Evolutionary conservation across 441 rosid species (phyloP).

Genomic region (Euphorbia schlechtendalii): DNA sequence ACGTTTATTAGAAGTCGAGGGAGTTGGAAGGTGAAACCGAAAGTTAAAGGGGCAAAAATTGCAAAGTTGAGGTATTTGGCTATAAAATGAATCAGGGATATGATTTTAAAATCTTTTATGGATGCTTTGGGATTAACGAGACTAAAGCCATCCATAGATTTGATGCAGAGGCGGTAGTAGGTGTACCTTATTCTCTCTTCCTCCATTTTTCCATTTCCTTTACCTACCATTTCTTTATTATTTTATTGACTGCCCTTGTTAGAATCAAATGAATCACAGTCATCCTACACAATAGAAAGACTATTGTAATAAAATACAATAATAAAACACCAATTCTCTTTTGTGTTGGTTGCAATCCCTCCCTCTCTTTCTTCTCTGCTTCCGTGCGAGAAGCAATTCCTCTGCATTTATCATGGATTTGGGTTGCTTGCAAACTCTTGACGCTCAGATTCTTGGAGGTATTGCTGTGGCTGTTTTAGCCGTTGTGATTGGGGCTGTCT

Average conservation of each 20-base stretch:
- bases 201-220: not conserved
- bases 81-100: too few species aligned
- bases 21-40: too few species aligned
- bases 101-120: too few species aligned
- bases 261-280: not conserved
- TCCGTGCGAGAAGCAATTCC: not conserved
- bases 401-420: conserved; percentile 20
- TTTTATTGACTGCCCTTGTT: not conserved
- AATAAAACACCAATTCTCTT: conserved; percentile 6
- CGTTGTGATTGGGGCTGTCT: conserved; percentile 47
- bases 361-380: not conserved
- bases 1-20: too few species aligned
- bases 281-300: not conserved
- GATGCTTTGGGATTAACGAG: too few species aligned
- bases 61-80: too few species aligned
- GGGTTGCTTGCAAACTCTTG: conserved; percentile 48
- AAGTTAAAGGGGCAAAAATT: too few species aligned
- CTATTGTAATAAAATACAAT: not conserved
- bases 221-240: not conserved
- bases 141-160: not conserved
- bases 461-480: conserved; percentile 73
- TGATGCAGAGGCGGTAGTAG: not conserved
- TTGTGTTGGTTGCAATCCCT: not conserved
- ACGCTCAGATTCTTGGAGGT: conserved; percentile 60
- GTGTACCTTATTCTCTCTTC: not conserved